Percentiles rank a stretch among this genome's conserved stretches.
Conservation (phyloP, 2,329 filamentous ascomycete genomes). For the Colletotrichum scovillei region DNA sequence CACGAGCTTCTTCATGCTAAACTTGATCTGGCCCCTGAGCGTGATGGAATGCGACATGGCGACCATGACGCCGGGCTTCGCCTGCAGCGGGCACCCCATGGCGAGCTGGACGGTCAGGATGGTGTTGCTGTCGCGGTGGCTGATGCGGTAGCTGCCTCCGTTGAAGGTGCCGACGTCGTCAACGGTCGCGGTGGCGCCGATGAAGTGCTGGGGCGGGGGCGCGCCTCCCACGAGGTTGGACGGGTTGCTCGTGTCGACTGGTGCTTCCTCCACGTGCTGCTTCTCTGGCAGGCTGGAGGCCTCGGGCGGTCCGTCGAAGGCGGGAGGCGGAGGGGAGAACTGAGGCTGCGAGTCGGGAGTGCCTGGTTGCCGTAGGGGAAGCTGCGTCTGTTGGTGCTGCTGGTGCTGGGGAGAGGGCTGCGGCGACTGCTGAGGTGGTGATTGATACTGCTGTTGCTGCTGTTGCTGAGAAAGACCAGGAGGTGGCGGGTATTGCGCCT, state of each 20-base stretch:
- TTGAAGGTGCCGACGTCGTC: slow-evolving; percentile 98
- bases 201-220: slow-evolving; percentile 66
- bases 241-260: slow-evolving; percentile 43
- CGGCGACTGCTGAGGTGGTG: slow-evolving; percentile 43
- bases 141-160: slow-evolving; percentile 92
- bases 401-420: slow-evolving; percentile 39
- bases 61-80: slow-evolving; percentile 90
- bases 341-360: slow-evolving; percentile 38
- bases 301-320: slow-evolving; percentile 43
- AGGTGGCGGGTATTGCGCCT: slow-evolving; percentile 45
- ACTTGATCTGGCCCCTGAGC: slow-evolving; percentile 84
- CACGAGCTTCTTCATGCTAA: slow-evolving; percentile 92
- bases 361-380: slow-evolving; percentile 34
- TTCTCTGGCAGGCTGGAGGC: slow-evolving; percentile 42
- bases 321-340: slow-evolving; percentile 44
- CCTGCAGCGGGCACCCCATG: slow-evolving; percentile 84
- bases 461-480: slow-evolving; percentile 40
- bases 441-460: slow-evolving; percentile 44
- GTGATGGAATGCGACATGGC: slow-evolving; percentile 92
- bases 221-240: slow-evolving; percentile 51
- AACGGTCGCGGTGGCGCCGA: slow-evolving; percentile 68
- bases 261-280: slow-evolving; percentile 38
- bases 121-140: slow-evolving; percentile 90
- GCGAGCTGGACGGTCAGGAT: slow-evolving; percentile 91
- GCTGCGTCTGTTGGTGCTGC: slow-evolving; percentile 40